Base-by-base conservation (phyloP, 2,329 filamentous ascomycete species). In the Colletotrichum graminicola region DNA sequence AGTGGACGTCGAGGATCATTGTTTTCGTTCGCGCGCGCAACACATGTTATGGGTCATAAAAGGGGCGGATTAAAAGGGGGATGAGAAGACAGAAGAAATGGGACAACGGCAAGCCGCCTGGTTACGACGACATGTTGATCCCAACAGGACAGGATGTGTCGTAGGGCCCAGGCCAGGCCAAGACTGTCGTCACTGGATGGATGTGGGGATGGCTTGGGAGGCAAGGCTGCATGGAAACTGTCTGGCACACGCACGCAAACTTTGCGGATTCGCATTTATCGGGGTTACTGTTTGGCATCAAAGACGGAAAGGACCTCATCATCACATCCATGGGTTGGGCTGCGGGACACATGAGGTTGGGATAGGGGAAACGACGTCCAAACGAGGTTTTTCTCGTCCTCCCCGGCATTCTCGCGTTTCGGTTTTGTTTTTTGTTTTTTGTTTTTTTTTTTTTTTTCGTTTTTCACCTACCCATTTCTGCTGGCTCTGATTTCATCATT, bases 211-310 rank as follows among this genome's bases (percentile, higher is more conserved):
- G 60, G 45, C 45, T 61, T 61, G 29, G 60, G 52, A 71, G 52
- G 59, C 52, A 39, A 61, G 64, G 51, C 64, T 71, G 64, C 67
- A 67, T 71, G 49, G 45, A 29, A 65, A 57, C 65, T 61, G 47
- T 64, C 51, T 66, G 39, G 64, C 34, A 65, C 49, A 39, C 26
- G 36, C 54, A 36, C 49, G 23, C 67, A 67, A 51, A 41, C 55
- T 62, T 71, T 41, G 70, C 43, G 66, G 60, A 62, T 61, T 62
- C 61, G 70, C 70, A 72, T 72, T 54, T 29, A 66, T 70, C 36
- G 23, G 70, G 70, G 68, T 34, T 63, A 63, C 62, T 59, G 65
- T 60, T 70, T 66, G 70, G 61, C 66, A 72, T 72, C 54, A 61
- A 67, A 72, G 66, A 71, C 61, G 61, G 66, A 62, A 52, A 39